These are phyloP conservation scores for Globisporangium acanthophoron DNA, from an alignment of 352 stramenopile species.

Conservation along the genomic window DNA sequence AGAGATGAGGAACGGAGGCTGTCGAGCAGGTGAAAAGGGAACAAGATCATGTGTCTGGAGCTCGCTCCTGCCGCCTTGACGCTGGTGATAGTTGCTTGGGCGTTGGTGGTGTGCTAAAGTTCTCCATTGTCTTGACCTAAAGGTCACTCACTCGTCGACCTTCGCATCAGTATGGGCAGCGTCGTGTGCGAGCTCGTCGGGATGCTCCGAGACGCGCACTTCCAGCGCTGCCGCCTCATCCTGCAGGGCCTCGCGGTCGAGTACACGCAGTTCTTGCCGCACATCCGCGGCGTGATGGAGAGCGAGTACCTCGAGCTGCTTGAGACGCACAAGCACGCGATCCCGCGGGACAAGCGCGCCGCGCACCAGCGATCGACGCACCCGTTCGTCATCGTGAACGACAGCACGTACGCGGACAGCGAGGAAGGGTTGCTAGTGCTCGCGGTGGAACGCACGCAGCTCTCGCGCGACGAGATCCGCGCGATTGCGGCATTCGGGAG, in stretches of 20 bases:
- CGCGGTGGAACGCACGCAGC: slow-evolving; percentile 42
- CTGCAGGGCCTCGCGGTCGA: slow-evolving; percentile 53
- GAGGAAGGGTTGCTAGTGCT: slow-evolving; percentile 58
- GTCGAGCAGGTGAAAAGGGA: too few relatives aligned
- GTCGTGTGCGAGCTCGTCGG: slow-evolving; percentile 53
- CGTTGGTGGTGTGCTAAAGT: too few relatives aligned
- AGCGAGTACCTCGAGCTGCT: slow-evolving; percentile 49
- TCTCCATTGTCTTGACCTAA: background rate
- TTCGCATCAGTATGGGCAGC: slow-evolving; percentile 11
- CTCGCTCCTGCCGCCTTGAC: too few relatives aligned
- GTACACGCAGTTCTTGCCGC: slow-evolving; percentile 43
- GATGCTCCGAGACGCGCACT: slow-evolving; percentile 45
- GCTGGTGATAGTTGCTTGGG: too few relatives aligned
- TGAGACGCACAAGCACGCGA: slow-evolving; percentile 19
- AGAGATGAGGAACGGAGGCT: background rate
- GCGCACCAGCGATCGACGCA: slow-evolving; percentile 27
- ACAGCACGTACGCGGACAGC: slow-evolving; percentile 34
- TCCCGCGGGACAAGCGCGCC: slow-evolving; percentile 21
- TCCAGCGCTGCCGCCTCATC: slow-evolving; percentile 54
- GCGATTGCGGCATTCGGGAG: slow-evolving; percentile 48
- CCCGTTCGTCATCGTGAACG: slow-evolving; percentile 49
- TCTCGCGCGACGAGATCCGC: slow-evolving; percentile 45
- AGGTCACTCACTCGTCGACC: background rate
- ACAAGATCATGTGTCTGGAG: too few relatives aligned
- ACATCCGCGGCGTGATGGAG: slow-evolving; percentile 42